Evolutionary conservation across 2,329 filamentous ascomycete genomes (phyloP).

Genomic region (Diaporthe citri): DNA sequence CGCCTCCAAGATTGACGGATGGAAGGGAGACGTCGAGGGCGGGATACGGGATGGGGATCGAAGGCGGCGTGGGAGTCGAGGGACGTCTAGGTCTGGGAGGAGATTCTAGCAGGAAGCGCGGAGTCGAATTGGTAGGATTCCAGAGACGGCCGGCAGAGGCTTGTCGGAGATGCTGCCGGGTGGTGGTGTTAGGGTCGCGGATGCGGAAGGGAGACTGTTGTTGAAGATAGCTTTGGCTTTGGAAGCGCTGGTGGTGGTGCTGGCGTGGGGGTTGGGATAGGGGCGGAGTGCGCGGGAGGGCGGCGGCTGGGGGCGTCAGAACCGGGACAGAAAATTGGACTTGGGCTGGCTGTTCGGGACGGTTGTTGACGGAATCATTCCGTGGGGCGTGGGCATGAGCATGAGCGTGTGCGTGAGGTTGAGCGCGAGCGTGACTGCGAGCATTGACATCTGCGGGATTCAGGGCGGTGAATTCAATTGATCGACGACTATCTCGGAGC

Average conservation of each 20-base stretch:
- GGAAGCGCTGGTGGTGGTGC: slow-evolving; percentile 41
- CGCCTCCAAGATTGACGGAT: slow-evolving; percentile 53
- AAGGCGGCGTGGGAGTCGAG: slow-evolving; percentile 64
- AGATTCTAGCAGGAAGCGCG: slow-evolving; percentile 52
- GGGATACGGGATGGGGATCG: slow-evolving; percentile 63
- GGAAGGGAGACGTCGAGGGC: slow-evolving; percentile 53
- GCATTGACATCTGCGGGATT: slow-evolving; percentile 12
- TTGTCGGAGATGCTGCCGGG: slow-evolving; percentile 53
- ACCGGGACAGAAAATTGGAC: slow-evolving; percentile 40
- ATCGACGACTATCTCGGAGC: slow-evolving; percentile 42
- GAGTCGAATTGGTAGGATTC: slow-evolving; percentile 73
- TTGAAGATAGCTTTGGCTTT: slow-evolving; percentile 41
- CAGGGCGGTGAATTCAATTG: slow-evolving; percentile 38
- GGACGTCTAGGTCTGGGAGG: slow-evolving; percentile 57
- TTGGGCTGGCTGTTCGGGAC: slow-evolving; percentile 50
- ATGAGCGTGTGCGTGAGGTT: slow-evolving; percentile 1
- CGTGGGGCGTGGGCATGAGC: slow-evolving; percentile 20
- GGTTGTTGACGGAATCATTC: slow-evolving; percentile 26
- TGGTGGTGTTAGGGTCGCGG: slow-evolving; percentile 48
- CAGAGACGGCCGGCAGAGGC: slow-evolving; percentile 66
- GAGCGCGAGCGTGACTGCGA: neutral
- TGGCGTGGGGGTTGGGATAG: slow-evolving; percentile 43
- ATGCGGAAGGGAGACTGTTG: slow-evolving; percentile 59
- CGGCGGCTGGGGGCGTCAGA: slow-evolving; percentile 36
- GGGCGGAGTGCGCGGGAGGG: slow-evolving; percentile 41